Evolutionary conservation across 108 stramenopile genomes (phyloP), one percentile per base, ranked within the genome.

Genomic region (Pelagomonas calceolata): DNA sequence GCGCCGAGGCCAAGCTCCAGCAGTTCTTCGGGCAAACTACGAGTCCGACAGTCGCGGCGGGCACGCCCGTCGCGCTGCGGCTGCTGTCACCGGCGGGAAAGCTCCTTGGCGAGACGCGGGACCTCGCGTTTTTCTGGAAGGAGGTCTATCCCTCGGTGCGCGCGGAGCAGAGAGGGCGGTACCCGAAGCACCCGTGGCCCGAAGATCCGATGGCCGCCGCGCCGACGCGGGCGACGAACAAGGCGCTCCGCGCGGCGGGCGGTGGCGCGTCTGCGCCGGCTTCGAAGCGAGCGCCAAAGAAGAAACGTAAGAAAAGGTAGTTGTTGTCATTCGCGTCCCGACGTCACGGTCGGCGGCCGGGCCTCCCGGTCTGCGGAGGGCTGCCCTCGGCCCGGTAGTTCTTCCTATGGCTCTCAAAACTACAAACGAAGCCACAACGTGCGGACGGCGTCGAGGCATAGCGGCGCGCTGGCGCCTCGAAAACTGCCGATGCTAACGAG

Each of bases 151-250:
- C 86, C 26, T 75, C 73, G 26, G 78, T 87, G 18, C 66, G 84
- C 34, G 71, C 81, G n/a, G 86, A 87, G 75, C 76, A 82, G 79
- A 65, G 81, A 35, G 87, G 87, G 0, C 71, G 77, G 31, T 87
- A 87, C 73, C 79, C 85, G 32, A 87, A 85, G 68, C 85, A 87
- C 74, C 85, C 87, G 4, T 87, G 85, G 87, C 87, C 87, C 15
- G 85, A 84, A 14, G 80, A 87, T 76, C 87, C 87, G 15, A 66
- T 76, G 66, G 66, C 43, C 65, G 83, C 87, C 15, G 66, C 67
- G 18, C 78, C 87, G 14, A 87, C 81, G 0, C 73, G 83, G 35
- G 73, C 80, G 72, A 85, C 87, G 34, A 85, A 85, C 32, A 84
- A 80, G 70, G 39, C 39, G 39, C 39, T 43, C 39, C 39, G 39